Base-by-base conservation (phyloP, 73 alveolate genomes). In the Paramecium caudatum region DNA sequence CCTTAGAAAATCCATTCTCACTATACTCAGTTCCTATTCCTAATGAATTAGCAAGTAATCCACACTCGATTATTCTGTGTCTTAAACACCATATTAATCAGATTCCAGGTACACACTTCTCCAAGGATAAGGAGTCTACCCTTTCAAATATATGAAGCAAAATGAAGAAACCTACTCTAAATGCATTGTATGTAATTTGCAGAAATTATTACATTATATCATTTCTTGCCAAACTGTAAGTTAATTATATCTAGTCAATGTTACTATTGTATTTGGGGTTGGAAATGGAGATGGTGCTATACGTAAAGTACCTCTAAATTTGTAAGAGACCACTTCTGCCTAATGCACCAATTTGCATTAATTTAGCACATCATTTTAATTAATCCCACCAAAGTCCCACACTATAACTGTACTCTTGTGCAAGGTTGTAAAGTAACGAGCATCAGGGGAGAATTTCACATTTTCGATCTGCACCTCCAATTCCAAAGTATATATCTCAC, bases 381-480 rank as follows among this genome's bases (percentile, higher is more conserved):
- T 74, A 3, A 74, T 74, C 19, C 69, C 47, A 19, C 43, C 33
- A 34, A 74, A 74, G 43, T 74, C 88, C 88, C 88, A 74, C 3
- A 74, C 88, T 21, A 45, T 74, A 5, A 74, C 39, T 9, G 19
- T 41, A 43, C 27, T 74, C 32, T 41, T 30, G 21, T 37, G 30
- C 17, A 74, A 37, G 19, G 88, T 74, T 8, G 88, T 21, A 43
- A 74, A 74, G 32, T 39, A 74, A 41, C 88, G 88, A 43, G 43
- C 68, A 45, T 74, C 88, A 21, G 88, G 88, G 32, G 88, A 74
- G 33, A 74, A 74, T 74, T 74, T 74, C 13, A 74, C 88, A 74
- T 74, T 74, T 43, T 63, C 39, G 16, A 74, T 74, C 19, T 12
- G 25, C n/a, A 17, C 17, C 19, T 36, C 69, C 47, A 74, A 37